A percentile compares a stretch with the other conserved stretches of the same genome.
Evolutionary conservation across 305 asterid genomes (phyloP).

Genomic region (Andrographis paniculata): DNA sequence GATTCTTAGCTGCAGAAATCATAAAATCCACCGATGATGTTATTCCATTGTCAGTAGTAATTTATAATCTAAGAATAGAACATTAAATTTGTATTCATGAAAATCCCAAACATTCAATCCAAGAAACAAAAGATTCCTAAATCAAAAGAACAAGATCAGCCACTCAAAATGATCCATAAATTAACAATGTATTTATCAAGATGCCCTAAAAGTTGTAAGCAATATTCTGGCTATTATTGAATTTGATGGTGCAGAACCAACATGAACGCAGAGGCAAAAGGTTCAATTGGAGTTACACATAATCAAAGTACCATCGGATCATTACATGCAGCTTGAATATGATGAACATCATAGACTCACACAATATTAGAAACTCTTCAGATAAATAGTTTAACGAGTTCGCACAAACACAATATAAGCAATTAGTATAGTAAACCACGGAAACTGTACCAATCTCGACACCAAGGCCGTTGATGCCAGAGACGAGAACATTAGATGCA

Average conservation of each 20-base stretch:
- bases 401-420: neutral
- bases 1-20: conserved; percentile 78
- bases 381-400: neutral
- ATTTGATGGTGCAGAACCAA: conserved; percentile 7
- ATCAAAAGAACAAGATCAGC: conserved; percentile 1
- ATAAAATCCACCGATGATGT: conserved; percentile 18
- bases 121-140: neutral
- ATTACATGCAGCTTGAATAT: neutral
- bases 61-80: neutral
- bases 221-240: neutral
- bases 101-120: neutral
- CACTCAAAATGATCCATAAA: conserved; percentile 5
- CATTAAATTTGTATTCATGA: neutral
- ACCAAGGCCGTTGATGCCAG: conserved; percentile 99
- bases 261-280: conserved; percentile 6
- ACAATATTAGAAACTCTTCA: conserved; percentile 1
- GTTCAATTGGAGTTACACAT: conserved; percentile 1
- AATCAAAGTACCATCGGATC: conserved; percentile 2
- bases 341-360: neutral
- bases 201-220: neutral
- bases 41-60: neutral
- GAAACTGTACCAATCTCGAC: conserved; percentile 74
- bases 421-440: conserved; percentile 1
- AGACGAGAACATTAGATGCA: conserved; percentile 78
- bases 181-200: neutral